Evolutionary conservation across 192 early-diverging fungal species (phyloP), one percentile per base, ranked within the genome.

Genomic region (Haplosporangium gracile): DNA sequence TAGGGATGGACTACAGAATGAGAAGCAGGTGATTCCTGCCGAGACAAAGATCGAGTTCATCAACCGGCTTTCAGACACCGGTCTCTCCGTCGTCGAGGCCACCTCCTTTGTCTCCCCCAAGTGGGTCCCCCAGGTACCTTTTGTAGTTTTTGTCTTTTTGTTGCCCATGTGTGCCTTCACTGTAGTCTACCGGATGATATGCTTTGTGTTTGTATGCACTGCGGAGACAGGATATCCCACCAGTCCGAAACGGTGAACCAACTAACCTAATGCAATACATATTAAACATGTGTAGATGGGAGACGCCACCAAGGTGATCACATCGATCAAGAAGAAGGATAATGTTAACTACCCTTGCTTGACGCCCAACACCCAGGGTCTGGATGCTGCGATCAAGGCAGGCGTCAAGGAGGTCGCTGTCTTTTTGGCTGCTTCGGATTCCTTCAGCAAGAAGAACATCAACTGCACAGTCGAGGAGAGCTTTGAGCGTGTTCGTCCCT

Each of bases 1-100:
- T 11, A 92, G 98, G 34, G 98, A 99, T 88, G 98, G 98, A 51
- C 91, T 99, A 29, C 98, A 99, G 88, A 99, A 99, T 81, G 98
- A 99, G 89, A 96, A 95, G 85, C 90, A 91, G 8, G 74, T 96
- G 29, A 91, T 99, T 53, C 94, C 97, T 20, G 93, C 96, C 8
- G 92, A 91, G 43, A 92, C 92, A 73, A 99, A 99, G 78, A 92
- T 98, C 49, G 89, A 93, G n/a, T 91, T 99, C 74, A 97, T 99
- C 87, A 93, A 97, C 82, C 88, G 89, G 36, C 93, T 99, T 10
- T 88, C 95, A 9, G 92, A 94, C 51, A 91, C 95, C 11, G 97
- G 97, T 10, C 90, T 99, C 40, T 88, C 92, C 0, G 95, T 95
- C 2, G 92, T 99, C 39, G 98, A 99, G 89, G 92, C 96, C 16